A percentile compares a stretch with the other conserved stretches of the same genome.
Conservation (phyloP, 75 land plant genomes). For the Sequoia sempervirens region DNA sequence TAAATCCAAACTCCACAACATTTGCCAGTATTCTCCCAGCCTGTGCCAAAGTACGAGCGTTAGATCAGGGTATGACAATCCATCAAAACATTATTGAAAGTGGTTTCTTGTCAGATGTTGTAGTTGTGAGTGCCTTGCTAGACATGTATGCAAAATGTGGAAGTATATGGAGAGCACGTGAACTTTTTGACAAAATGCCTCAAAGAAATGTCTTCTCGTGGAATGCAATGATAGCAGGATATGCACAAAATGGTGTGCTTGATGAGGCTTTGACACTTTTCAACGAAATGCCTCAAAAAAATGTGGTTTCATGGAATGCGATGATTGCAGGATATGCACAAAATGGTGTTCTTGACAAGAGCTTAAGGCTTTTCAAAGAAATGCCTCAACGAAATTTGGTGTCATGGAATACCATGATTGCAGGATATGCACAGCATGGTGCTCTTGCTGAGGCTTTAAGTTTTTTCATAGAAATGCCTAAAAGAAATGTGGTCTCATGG, state of each 20-base stretch:
- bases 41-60: conserved; percentile 28
- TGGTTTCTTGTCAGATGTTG: neutral
- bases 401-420: conserved; percentile 13
- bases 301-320: conserved; percentile 46
- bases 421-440: conserved; percentile 21
- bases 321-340: conserved; percentile 39
- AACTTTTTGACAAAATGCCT: conserved; percentile 27
- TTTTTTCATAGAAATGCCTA: conserved; percentile 32
- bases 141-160: conserved; percentile 45
- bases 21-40: conserved; percentile 30
- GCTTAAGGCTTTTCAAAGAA: neutral
- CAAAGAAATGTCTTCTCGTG: conserved; percentile 27
- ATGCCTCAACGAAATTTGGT: neutral
- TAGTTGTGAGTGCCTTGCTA: conserved; percentile 26
- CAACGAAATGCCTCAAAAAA: conserved; percentile 25
- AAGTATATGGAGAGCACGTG: conserved; percentile 24
- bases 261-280: conserved; percentile 27
- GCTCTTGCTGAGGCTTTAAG: conserved; percentile 18
- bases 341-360: conserved; percentile 18
- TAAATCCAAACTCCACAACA: conserved; percentile 22
- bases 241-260: conserved; percentile 30
- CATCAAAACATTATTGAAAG: conserved; percentile 5
- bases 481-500: conserved; percentile 47
- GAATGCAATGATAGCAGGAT: conserved; percentile 33
- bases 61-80: conserved; percentile 23